Evolutionary conservation across 768 basidiomycete genomes (phyloP).

Genomic region (Suillus ampliporus): DNA sequence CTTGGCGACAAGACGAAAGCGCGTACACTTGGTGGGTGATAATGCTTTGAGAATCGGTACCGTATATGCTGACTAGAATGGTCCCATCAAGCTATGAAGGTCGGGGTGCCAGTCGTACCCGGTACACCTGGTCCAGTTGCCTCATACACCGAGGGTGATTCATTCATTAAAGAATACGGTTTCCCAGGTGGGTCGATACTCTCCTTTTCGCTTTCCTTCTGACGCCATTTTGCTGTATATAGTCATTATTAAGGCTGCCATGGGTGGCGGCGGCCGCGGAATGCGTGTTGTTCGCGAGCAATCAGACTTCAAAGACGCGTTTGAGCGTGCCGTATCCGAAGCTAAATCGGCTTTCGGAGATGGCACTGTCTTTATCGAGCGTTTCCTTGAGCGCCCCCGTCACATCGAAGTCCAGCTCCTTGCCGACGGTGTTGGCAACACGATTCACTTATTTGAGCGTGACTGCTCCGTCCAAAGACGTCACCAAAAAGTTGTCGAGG

Average conservation of each 20-base stretch:
- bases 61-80: conserved; percentile 12
- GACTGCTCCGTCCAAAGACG: conserved; percentile 98
- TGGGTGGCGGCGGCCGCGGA: conserved; percentile 98
- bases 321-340: conserved; percentile 92
- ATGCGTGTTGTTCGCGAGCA: conserved; percentile 99
- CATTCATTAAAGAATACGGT: conserved; percentile 94
- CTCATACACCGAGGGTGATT: conserved; percentile 75
- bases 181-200: conserved; percentile 73
- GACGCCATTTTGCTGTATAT: conserved; percentile 22
- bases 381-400: conserved; percentile 93
- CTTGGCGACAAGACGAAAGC: conserved; percentile 99
- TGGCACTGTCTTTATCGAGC: conserved; percentile 98
- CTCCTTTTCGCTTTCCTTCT: not conserved
- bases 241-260: conserved; percentile 99
- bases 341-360: conserved; percentile 98
- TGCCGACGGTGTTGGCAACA: conserved; percentile 91
- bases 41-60: conserved; percentile 11
- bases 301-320: conserved; percentile 86
- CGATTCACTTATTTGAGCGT: conserved; percentile 97
- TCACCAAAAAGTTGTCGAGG: conserved; percentile 99
- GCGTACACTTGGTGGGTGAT: conserved; percentile 71
- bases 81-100: conserved; percentile 70
- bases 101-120: conserved; percentile 95
- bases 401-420: conserved; percentile 98
- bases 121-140: conserved; percentile 96